Evolutionary conservation across 306 rosid species (phyloP), one percentile per base, ranked within the genome.

Genomic region (Corylus avellana): DNA sequence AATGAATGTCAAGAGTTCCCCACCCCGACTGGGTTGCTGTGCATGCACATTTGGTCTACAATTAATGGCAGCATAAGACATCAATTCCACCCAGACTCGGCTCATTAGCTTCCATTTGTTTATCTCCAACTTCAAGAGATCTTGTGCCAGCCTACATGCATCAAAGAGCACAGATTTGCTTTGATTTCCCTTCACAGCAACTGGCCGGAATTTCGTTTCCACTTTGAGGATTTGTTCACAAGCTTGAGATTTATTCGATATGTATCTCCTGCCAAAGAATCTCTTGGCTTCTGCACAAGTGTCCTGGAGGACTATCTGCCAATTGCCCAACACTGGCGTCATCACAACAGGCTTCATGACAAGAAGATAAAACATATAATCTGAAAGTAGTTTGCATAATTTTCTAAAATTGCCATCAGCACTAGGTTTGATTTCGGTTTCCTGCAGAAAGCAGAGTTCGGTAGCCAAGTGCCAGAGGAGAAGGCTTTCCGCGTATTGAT

Each of bases 381-480:
- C 83, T 20, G 86, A 83, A 48, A 83, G 11, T 0, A 49, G 20
- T 53, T 78, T 79, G 73, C 83, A 78, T 20, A 59, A 37, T 20
- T 12, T 18, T 22, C 55, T 29, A 12, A 7, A 5, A 0, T 39
- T 0, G 2, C 1, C 17, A 1, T 9, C 68, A 8, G 8, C 7
- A 0, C 0, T 11, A 1, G 11, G 0, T 7, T 0, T 4, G 22
- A 29, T 3, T 48, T 20, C 0, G 58, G 0, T 2, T 32, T 47
- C 5, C 1, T 35, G 14, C 2, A 0, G 7, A 22, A 8, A 54
- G 70, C 32, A 70, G 12, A 83, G 68, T 47, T 83, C 78, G 0
- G 86, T 83, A 13, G 83, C 86, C 12, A 83, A 27, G 79, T 83
- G 86, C 86, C 83, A 83, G 6, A 79, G 25, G n/a, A 83, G 80